phyloP scores from a whole-genome alignment of 306 rosid genomes.

The Senna tora region DNA sequence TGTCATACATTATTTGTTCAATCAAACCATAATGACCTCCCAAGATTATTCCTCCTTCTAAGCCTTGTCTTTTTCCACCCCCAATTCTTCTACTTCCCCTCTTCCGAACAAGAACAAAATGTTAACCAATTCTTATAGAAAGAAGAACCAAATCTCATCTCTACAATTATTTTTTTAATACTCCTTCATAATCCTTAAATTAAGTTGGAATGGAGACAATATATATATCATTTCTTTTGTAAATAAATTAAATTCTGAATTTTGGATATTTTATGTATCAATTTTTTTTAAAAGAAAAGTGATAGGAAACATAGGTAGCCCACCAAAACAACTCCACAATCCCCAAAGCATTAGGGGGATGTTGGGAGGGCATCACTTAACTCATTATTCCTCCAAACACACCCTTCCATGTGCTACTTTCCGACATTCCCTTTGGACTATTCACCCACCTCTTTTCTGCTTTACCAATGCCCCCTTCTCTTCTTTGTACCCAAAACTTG shows the following conservation, averaged over 20 bases:
- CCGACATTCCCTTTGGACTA: constrained; percentile 76
- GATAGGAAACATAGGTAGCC: neutral
- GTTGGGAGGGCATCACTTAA: constrained; percentile 59
- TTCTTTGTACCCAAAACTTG: constrained; percentile 44
- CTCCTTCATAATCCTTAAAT: too few relatives aligned
- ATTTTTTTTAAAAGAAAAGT: too few relatives aligned
- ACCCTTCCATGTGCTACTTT: constrained; percentile 78
- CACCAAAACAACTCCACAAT: constrained; percentile 35
- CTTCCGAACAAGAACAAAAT: constrained; percentile 49
- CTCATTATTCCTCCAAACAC: constrained; percentile 83
- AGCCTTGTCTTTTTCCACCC: constrained; percentile 52
- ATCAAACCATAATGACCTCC: constrained; percentile 62
- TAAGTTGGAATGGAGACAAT: too few relatives aligned
- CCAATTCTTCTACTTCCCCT: constrained; percentile 47
- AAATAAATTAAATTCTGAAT: too few relatives aligned
- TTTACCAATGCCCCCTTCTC: constrained; percentile 54
- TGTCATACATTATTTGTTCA: constrained; percentile 73
- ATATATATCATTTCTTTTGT: too few relatives aligned
- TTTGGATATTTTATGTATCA: too few relatives aligned
- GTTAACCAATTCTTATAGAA: too few relatives aligned
- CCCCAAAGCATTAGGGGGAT: constrained; percentile 53
- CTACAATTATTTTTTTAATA: too few relatives aligned
- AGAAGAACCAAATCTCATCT: too few relatives aligned
- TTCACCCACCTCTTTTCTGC: constrained; percentile 51
- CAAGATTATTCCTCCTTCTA: constrained; percentile 55